A percentile compares a stretch with the other conserved stretches of the same genome.
These are phyloP conservation scores for Diaporthe capsici DNA, from an alignment of 2,329 filamentous ascomycete genomes.

Conservation along the genomic window DNA sequence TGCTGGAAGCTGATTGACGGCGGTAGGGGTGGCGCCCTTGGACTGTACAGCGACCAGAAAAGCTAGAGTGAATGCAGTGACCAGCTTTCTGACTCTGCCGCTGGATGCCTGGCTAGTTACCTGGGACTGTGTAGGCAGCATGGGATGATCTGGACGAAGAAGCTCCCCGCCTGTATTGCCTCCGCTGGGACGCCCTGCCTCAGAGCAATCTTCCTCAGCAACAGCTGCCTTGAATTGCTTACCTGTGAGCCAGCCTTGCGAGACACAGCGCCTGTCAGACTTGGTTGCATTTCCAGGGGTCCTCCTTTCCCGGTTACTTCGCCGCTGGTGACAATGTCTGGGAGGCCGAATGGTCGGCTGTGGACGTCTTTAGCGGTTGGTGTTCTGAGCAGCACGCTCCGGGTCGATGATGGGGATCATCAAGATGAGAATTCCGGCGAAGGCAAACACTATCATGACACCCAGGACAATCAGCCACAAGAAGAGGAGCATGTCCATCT, in stretches of 20 bases:
- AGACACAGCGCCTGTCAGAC: neutral
- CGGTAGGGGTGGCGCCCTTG: neutral
- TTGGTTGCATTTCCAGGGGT: neutral
- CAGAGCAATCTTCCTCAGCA: neutral
- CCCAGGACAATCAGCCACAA: conserved; percentile 39
- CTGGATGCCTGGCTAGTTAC: neutral
- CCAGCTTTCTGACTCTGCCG: neutral
- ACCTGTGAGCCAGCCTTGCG: neutral
- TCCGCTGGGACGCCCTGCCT: neutral
- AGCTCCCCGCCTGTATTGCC: neutral
- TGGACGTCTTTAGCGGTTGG: neutral
- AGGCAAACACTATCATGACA: conserved; percentile 39
- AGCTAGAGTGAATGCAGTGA: neutral
- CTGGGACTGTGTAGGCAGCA: neutral
- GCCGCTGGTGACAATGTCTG: neutral
- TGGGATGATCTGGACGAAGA: neutral
- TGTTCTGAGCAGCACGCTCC: conserved; percentile 23
- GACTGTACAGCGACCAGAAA: neutral
- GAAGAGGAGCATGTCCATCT: conserved; percentile 41
- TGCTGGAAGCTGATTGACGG: neutral
- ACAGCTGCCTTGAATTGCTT: neutral
- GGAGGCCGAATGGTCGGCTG: neutral
- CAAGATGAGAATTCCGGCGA: conserved; percentile 38
- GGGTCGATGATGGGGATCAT: conserved; percentile 35
- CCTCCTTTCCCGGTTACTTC: neutral